Conservation (phyloP, 208 protist genomes). For the Trypanosoma melophagium region DNA sequence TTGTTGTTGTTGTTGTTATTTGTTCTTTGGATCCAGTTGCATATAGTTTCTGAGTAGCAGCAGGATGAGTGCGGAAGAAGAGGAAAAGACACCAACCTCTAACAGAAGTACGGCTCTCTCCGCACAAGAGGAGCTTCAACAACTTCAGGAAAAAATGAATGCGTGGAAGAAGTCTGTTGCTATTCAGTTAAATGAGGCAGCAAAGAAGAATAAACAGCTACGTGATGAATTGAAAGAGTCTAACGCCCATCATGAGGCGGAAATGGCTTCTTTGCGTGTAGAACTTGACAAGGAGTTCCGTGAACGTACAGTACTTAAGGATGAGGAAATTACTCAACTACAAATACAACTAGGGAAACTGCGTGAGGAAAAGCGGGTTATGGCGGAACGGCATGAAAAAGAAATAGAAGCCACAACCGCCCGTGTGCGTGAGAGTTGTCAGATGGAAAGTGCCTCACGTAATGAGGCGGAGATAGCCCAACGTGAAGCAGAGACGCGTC, state of each 20-base stretch:
- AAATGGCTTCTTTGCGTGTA: slow-evolving; percentile 45
- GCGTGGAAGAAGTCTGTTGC: slow-evolving; percentile 65
- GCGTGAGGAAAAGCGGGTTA: slow-evolving; percentile 42
- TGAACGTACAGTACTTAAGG: slow-evolving; percentile 57
- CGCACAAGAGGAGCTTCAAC: slow-evolving; percentile 38
- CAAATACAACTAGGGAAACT: slow-evolving; percentile 31
- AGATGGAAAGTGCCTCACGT: slow-evolving; percentile 23
- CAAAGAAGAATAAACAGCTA: slow-evolving; percentile 69
- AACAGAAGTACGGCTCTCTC: neutral
- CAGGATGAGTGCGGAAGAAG: slow-evolving; percentile 6
- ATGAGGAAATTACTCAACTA: slow-evolving; percentile 52
- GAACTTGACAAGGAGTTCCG: slow-evolving; percentile 70
- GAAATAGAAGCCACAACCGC: slow-evolving; percentile 30
- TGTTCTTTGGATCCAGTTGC: slow-evolving; percentile 1
- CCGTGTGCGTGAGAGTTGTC: slow-evolving; percentile 30
- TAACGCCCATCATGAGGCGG: slow-evolving; percentile 30
- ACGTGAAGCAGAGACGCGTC: slow-evolving; percentile 31
- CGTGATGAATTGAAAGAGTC: slow-evolving; percentile 55
- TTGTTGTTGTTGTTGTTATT: slow-evolving; percentile 13
- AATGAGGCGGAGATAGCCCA: slow-evolving; percentile 27
- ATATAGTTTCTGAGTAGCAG: neutral
- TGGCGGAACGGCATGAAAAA: slow-evolving; percentile 43
- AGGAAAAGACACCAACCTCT: neutral
- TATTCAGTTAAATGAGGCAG: slow-evolving; percentile 56
- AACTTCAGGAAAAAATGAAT: slow-evolving; percentile 49